phyloP scores from a whole-genome alignment of 352 stramenopile genomes.

The Globisporangium apiculatum region DNA sequence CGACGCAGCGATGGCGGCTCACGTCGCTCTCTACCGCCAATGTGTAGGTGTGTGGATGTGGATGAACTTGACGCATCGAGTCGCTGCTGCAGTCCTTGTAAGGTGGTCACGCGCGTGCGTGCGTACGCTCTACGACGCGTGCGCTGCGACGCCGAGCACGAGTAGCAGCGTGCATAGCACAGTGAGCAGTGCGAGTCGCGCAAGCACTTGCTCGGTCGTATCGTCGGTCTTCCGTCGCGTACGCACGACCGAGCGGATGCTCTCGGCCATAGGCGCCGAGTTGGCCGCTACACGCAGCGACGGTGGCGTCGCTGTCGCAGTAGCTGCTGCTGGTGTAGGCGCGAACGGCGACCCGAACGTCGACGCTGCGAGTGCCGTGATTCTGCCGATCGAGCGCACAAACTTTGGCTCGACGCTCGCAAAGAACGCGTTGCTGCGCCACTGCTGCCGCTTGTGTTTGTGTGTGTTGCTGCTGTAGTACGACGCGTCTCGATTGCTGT shows the following conservation, averaged over 20 bases:
- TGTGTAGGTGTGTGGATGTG: neutral
- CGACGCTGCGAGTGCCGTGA: conserved; percentile 8
- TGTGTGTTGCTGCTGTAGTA: neutral
- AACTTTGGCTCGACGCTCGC: conserved; percentile 21
- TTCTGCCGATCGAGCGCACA: conserved; percentile 12
- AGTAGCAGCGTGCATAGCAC: conserved; percentile 23
- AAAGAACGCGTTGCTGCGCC: conserved; percentile 1
- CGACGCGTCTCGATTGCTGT: neutral
- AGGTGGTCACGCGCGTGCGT: too few relatives aligned
- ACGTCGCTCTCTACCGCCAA: too few relatives aligned
- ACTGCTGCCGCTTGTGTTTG: neutral
- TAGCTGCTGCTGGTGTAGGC: neutral
- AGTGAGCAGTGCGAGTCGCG: conserved; percentile 26
- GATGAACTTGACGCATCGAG: neutral
- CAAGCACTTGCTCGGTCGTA: conserved; percentile 27
- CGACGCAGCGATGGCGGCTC: too few relatives aligned
- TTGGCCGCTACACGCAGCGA: conserved; percentile 1
- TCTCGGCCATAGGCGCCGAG: conserved; percentile 4
- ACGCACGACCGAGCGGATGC: conserved; percentile 14
- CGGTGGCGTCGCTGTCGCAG: neutral
- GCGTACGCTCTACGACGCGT: conserved; percentile 9
- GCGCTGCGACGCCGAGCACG: conserved; percentile 26
- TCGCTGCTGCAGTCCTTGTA: too few relatives aligned
- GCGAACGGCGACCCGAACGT: conserved; percentile 5
- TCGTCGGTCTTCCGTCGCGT: conserved; percentile 26